These are phyloP conservation scores for Selenicereus undatus DNA, from an alignment of 148 eudicot genomes.

Conservation along the genomic window DNA sequence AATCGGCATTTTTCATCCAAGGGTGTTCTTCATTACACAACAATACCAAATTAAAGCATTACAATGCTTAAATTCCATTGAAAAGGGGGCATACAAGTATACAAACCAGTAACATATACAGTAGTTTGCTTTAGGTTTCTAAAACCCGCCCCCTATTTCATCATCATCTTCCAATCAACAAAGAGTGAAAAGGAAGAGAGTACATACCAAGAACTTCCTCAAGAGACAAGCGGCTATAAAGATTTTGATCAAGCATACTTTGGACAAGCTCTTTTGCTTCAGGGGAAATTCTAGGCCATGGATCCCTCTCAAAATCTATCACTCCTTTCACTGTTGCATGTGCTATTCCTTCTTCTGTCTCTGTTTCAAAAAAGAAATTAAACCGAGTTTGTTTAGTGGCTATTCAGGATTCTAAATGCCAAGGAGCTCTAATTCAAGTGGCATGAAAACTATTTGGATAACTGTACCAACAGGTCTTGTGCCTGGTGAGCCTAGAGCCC, in stretches of 20 bases:
- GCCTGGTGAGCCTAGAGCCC: too few relatives aligned
- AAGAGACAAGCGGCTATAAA: constrained; percentile 56
- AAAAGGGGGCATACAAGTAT: too few relatives aligned
- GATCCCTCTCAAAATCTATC: constrained; percentile 76
- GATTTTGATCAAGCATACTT: constrained; percentile 83
- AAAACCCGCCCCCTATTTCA: too few relatives aligned
- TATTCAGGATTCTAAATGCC: too few relatives aligned
- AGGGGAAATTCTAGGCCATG: constrained; percentile 79
- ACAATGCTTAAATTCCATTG: neutral
- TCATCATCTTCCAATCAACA: too few relatives aligned
- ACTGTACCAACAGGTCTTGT: too few relatives aligned
- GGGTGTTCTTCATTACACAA: constrained; percentile 39
- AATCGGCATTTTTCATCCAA: constrained; percentile 64
- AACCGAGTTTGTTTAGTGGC: too few relatives aligned
- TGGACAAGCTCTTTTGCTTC: constrained; percentile 80
- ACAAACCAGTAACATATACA: too few relatives aligned
- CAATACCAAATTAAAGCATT: neutral
- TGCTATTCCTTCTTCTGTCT: constrained; percentile 92
- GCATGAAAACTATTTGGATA: too few relatives aligned
- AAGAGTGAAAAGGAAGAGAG: neutral
- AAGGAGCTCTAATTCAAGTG: too few relatives aligned
- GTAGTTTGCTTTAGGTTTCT: too few relatives aligned
- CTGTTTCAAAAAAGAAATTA: constrained; percentile 26
- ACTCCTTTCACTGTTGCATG: constrained; percentile 68
- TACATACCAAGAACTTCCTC: constrained; percentile 73